These are phyloP conservation scores for Solanum chaucha DNA, from an alignment of 257 asterid genomes.

Conservation along the genomic window DNA sequence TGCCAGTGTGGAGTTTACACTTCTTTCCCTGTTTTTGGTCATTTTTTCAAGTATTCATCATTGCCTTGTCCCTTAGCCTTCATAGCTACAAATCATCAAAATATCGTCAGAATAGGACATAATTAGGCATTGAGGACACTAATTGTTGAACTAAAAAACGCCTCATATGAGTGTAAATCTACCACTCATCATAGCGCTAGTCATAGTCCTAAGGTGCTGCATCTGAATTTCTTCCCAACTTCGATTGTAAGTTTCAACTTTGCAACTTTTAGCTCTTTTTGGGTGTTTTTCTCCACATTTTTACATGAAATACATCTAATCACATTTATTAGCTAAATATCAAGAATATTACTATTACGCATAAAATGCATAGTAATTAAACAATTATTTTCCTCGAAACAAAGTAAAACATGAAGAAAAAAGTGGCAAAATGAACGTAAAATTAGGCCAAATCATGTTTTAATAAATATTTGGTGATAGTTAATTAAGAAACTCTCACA, in stretches of 20 bases:
- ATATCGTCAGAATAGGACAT: background rate
- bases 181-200: background rate
- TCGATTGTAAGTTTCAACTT: background rate
- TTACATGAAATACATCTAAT: background rate
- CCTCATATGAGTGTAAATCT: background rate
- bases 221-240: background rate
- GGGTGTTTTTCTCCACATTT: background rate
- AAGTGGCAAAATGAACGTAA: background rate
- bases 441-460: background rate
- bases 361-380: too few species aligned
- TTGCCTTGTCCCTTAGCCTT: background rate
- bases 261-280: background rate
- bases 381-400: background rate
- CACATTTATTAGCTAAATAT: background rate
- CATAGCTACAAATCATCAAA: background rate
- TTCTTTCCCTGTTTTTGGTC: background rate
- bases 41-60: background rate
- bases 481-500: background rate
- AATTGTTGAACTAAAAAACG: background rate
- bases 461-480: background rate
- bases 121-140: background rate
- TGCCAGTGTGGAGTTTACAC: background rate
- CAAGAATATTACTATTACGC: too few species aligned
- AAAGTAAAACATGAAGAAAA: background rate
- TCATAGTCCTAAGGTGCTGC: background rate